Base-by-base conservation (phyloP, 306 rosid genomes). In the Trifolium subterraneum region DNA sequence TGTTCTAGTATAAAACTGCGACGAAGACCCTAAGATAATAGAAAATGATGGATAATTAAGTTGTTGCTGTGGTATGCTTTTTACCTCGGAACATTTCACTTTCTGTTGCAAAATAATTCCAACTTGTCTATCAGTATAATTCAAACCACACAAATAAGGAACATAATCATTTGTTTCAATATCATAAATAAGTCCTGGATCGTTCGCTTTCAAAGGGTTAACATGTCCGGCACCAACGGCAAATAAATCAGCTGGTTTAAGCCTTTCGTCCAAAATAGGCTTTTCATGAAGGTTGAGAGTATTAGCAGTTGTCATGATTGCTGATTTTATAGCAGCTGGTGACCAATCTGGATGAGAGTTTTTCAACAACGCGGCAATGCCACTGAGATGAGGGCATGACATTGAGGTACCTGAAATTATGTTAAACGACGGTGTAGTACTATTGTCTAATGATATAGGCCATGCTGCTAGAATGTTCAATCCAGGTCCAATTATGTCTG, bases 341-440 rank as follows among this genome's bases (percentile, higher is more conserved):
- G 90, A 86, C 96, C 89, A 90, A 18, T 86, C 83, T 20, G 88
- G 89, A 79, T 86, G 90, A 11, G 90, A 77, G 73, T 79, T 84
- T 71, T 72, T 83, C 63, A 90, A 78, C 81, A 88, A 11, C 52
- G 91, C 86, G 0, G 89, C 92, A 11, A 84, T 69, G 51, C 96
- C 88, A 39, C 85, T 73, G 6, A 88, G 81, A 59, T 86, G 92
- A 56, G 88, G 89, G 16, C 88, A 83, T 8, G 93, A 80, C 88
- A 84, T 84, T 19, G 93, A 88, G 31, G 88, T 88, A 10, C 88
- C 86, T 1, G 85, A 80, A 66, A 84, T 64, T 1, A 84, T 80
- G 67, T 51, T 72, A 36, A 84, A 80, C 25, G 80, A 23, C 3
- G 79, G 71, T 0, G 50, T 52, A 35, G 64, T 52, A 35, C 14